Conservation (phyloP, 352 stramenopile genomes). For the Pythium insidiosum region DNA sequence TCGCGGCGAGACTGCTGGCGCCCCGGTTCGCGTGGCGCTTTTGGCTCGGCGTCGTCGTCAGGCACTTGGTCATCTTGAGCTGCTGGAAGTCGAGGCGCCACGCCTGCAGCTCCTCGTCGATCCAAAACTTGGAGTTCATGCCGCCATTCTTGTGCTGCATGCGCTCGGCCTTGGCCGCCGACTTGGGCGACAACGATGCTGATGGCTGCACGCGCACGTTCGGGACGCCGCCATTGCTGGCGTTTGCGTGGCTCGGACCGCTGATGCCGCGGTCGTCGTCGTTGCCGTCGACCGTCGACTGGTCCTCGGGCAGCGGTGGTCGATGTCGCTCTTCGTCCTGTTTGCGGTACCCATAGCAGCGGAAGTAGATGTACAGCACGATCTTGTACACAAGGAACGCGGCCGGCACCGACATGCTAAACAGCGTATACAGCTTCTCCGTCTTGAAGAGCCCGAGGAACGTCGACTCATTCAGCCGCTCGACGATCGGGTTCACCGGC, state of each 20-base stretch:
- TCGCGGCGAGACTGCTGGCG: conserved; percentile 20
- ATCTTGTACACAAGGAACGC: conserved; percentile 20
- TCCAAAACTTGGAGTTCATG: conserved; percentile 36
- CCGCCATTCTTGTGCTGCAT: conserved; percentile 2
- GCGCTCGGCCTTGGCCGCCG: conserved; percentile 1
- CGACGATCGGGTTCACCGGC: too few species aligned
- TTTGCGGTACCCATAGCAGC: too few species aligned
- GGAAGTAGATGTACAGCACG: too few species aligned
- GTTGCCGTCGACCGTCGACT: too few species aligned
- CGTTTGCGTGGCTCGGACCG: too few species aligned
- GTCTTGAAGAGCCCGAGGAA: conserved; percentile 21
- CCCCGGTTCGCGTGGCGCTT: conserved; percentile 29
- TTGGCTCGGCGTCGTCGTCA: conserved; percentile 35
- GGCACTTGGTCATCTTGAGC: conserved; percentile 46
- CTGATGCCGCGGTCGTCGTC: too few species aligned
- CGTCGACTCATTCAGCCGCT: conserved; percentile 11
- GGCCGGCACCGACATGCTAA: conserved; percentile 10
- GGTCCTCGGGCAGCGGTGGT: too few species aligned
- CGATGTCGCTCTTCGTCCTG: too few species aligned
- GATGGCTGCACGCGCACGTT: conserved; percentile 6
- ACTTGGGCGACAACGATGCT: conserved; percentile 1
- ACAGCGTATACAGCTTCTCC: conserved; percentile 12
- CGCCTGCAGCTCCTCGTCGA: conserved; percentile 56
- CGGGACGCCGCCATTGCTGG: too few species aligned
- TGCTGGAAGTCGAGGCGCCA: conserved; percentile 60